Evolutionary conservation across 345 rosid genomes (phyloP).

Genomic region (Acer saccharum): DNA sequence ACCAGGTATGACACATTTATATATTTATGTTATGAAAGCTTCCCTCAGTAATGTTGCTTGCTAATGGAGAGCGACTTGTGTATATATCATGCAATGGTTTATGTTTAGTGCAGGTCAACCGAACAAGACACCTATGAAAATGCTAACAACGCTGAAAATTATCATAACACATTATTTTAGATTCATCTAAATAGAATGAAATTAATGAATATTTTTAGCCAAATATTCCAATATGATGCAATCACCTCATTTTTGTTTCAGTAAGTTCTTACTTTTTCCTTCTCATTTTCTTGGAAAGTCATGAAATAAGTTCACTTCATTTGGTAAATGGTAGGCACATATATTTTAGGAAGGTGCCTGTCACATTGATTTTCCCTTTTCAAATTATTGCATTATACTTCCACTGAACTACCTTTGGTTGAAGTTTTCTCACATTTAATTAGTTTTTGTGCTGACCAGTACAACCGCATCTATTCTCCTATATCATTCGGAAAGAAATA

Average conservation of each 20-base stretch:
- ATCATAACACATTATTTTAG: neutral
- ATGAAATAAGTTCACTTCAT: neutral
- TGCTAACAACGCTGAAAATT: neutral
- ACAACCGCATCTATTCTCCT: conserved; percentile 88
- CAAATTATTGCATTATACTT: neutral
- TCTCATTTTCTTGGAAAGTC: neutral
- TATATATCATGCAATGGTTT: neutral
- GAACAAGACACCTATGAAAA: neutral
- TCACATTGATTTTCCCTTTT: neutral
- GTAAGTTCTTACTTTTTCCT: neutral
- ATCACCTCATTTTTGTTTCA: neutral
- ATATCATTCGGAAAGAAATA: conserved; percentile 88
- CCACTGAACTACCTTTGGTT: neutral
- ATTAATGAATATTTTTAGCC: neutral
- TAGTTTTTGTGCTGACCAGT: conserved; percentile 43
- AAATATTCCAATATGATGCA: neutral
- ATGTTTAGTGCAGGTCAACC: neutral
- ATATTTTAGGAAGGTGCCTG: neutral
- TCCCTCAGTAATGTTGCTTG: conserved; percentile 7
- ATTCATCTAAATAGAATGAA: neutral
- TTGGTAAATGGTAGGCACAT: neutral
- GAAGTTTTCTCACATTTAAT: conserved; percentile 5
- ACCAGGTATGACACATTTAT: conserved; percentile 55
- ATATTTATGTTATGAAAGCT: neutral
- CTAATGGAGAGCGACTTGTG: neutral